Percentiles rank a stretch among this genome's conserved stretches.
Evolutionary conservation across 495 filamentous ascomycete species (phyloP).

Genomic region (Xeromyces bisporus): DNA sequence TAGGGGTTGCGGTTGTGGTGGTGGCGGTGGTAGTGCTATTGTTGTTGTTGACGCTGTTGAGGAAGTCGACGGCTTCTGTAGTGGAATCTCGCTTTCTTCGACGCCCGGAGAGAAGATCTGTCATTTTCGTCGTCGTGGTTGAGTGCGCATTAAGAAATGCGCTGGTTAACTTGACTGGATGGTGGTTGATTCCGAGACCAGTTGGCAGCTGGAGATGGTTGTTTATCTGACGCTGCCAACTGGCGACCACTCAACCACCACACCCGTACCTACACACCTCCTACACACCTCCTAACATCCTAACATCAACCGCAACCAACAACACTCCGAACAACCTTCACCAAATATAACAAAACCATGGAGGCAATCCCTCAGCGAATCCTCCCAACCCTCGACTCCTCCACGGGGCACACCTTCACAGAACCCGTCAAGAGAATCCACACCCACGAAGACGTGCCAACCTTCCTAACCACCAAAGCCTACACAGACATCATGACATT

Average conservation of each 20-base stretch:
- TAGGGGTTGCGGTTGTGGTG: not conserved
- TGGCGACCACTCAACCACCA: too few species aligned
- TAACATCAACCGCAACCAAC: not conserved
- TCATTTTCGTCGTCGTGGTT: too few species aligned
- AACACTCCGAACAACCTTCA: not conserved
- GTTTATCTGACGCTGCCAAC: too few species aligned
- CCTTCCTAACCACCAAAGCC: slow-evolving; percentile 60
- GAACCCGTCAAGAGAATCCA: slow-evolving; percentile 55
- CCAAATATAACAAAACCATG: slow-evolving; percentile 9
- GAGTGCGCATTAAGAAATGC: too few species aligned
- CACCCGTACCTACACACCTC: too few species aligned
- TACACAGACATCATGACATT: slow-evolving; percentile 79
- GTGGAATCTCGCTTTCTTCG: slow-evolving; percentile 8
- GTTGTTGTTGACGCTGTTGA: slow-evolving; percentile 9
- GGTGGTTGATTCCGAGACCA: too few species aligned
- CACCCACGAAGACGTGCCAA: slow-evolving; percentile 56
- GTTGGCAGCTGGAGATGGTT: too few species aligned
- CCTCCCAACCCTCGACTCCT: slow-evolving; percentile 15
- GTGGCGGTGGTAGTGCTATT: not conserved
- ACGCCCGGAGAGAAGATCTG: slow-evolving; percentile 2
- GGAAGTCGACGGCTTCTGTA: slow-evolving; percentile 5
- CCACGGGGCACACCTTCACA: slow-evolving; percentile 15
- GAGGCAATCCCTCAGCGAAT: slow-evolving; percentile 12
- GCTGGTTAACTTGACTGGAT: too few species aligned
- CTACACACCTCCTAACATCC: not conserved